Conservation (phyloP, 2,329 filamentous ascomycete species). For the Dichotomopilus funicola region DNA sequence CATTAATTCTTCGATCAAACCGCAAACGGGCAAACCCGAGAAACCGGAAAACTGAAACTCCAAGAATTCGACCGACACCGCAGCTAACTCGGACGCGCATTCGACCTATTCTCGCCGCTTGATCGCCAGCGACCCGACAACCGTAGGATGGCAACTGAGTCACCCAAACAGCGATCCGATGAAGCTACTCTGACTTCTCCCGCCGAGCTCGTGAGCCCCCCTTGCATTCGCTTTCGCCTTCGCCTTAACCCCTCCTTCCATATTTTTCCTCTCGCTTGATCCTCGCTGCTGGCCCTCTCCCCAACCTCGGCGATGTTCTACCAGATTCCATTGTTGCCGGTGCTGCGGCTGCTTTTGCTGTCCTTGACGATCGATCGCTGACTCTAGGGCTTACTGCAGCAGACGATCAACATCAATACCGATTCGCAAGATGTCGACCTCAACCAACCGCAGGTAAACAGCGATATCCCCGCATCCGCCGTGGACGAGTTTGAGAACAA, state of each 20-base stretch:
- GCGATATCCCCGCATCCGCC: slow-evolving; percentile 31
- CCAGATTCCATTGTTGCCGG: too few relatives aligned
- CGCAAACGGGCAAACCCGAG: too few relatives aligned
- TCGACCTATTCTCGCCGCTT: slow-evolving; percentile 13
- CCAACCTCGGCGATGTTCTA: slow-evolving; percentile 4
- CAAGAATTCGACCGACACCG: background rate
- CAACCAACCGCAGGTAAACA: slow-evolving; percentile 43
- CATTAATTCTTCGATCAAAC: slow-evolving; percentile 5
- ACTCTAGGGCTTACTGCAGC: background rate
- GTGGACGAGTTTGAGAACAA: slow-evolving; percentile 51
- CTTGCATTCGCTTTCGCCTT: background rate
- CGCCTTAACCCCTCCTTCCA: background rate
- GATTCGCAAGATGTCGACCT: slow-evolving; percentile 43
- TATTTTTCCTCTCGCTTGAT: slow-evolving; percentile 3
- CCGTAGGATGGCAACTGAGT: slow-evolving; percentile 61
- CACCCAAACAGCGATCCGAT: slow-evolving; percentile 46
- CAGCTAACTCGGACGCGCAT: slow-evolving; percentile 17
- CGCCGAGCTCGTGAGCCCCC: slow-evolving; percentile 39
- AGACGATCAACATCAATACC: slow-evolving; percentile 32
- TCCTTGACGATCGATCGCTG: too few relatives aligned
- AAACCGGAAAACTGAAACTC: too few relatives aligned
- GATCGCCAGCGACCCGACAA: slow-evolving; percentile 16
- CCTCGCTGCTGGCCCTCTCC: slow-evolving; percentile 25
- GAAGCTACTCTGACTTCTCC: slow-evolving; percentile 46
- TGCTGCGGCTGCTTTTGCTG: too few relatives aligned